These are phyloP conservation scores for Globisporangium lucens DNA, from an alignment of 352 stramenopile species.

Conservation along the genomic window DNA sequence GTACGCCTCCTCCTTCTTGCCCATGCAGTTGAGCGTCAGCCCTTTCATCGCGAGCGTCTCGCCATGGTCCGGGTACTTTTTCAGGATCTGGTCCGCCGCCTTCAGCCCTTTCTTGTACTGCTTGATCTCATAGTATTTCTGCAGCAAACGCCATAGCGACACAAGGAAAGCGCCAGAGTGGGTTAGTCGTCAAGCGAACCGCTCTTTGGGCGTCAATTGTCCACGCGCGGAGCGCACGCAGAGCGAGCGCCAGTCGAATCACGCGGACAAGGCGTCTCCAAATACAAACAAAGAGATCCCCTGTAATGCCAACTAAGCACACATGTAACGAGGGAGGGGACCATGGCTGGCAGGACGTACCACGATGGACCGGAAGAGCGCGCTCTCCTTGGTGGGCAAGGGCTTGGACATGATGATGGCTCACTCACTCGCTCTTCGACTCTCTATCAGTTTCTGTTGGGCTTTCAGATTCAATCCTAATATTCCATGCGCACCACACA, in stretches of 20 bases:
- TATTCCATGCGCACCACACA: constrained; percentile 9
- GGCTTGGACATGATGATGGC: constrained; percentile 40
- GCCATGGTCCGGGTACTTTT: constrained; percentile 97
- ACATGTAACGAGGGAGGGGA: neutral
- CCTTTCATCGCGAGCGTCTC: constrained; percentile 98
- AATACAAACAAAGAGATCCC: neutral
- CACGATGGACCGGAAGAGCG: constrained; percentile 96
- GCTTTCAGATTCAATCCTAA: neutral
- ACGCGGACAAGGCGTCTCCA: neutral
- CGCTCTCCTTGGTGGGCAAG: constrained; percentile 92
- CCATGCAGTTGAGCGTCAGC: constrained; percentile 94
- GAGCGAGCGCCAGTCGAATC: neutral
- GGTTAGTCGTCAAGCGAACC: neutral
- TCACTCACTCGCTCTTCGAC: neutral
- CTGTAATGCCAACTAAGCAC: neutral
- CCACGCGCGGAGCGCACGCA: neutral
- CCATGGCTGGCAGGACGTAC: constrained; percentile 28
- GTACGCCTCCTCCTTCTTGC: constrained; percentile 94
- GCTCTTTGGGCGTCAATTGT: neutral
- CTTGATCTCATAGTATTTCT: constrained; percentile 98
- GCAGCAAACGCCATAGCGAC: neutral
- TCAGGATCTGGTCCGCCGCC: constrained; percentile 92
- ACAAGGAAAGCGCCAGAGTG: neutral
- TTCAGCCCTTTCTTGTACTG: constrained; percentile 99
- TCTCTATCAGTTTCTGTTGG: neutral